Evolutionary conservation across 345 rosid species (phyloP), one percentile per base, ranked within the genome.

Genomic region (Arabidopsis suecica): DNA sequence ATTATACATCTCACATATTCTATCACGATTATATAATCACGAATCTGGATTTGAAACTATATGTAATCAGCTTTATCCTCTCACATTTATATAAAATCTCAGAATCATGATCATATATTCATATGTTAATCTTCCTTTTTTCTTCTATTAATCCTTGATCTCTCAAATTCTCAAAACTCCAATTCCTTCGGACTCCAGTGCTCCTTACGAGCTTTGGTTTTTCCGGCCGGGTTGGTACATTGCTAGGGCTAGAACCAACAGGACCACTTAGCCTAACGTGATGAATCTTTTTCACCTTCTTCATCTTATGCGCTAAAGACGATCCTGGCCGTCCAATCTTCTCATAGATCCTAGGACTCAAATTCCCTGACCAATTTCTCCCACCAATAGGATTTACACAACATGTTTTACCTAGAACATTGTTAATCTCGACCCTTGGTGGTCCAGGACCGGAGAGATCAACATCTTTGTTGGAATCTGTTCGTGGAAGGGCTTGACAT

Each of bases 141-240:
- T 68, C 65, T 70, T 77, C 71, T 69, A 63, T 63, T 14, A 77
- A 54, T 4, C 80, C 71, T 37, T 77, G 71, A 64, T 77, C 76
- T 70, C 76, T 78, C 73, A 71, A 60, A 65, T 78, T 65, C 86
- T 94, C 93, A 69, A 94, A 89, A 85, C 97, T 94, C 98, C 95
- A 94, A 76, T 89, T 84, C 75, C 96, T 90, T 79, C 95, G 84
- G 86, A 91, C 84, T 14, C 97, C 98, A 55, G 81, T 73, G 74
- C 96, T 91, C 73, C 96, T 85, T 30, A 80, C 79, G 86, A 88
- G 72, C 83, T 40, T 91, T 0, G 93, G 93, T 70, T 77, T 83
- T 20, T 44, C 83, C 8, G 44, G 9, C 20, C 59, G 18, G 5
- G 23, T 58, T 1, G 57, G 36, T 38, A 22, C 68, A 0, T n/a